Evolutionary conservation across 2,329 filamentous ascomycete genomes (phyloP).

Genomic region (Thermoascus crustaceus): DNA sequence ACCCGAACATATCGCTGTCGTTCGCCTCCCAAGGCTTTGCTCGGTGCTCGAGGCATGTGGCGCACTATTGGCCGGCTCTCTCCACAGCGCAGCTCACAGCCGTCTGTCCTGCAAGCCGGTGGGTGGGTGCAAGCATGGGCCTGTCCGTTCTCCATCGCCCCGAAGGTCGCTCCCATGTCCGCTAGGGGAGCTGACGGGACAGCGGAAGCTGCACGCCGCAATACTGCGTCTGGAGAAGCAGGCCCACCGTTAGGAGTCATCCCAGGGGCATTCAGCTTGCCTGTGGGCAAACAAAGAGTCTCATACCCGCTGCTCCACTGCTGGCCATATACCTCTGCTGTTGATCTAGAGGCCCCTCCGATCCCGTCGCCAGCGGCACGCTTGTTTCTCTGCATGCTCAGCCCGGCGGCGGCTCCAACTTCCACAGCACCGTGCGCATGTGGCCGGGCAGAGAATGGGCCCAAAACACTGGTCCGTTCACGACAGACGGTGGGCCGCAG

Average conservation of each 20-base stretch:
- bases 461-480: neutral
- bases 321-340: neutral
- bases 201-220: neutral
- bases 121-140: conserved; percentile 1
- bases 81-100: neutral
- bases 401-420: neutral
- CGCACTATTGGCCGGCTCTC: neutral
- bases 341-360: neutral
- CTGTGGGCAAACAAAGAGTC: neutral
- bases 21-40: neutral
- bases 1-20: neutral
- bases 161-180: neutral
- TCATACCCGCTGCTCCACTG: neutral
- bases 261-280: neutral
- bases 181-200: neutral
- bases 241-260: conserved; percentile 1
- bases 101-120: neutral
- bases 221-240: neutral
- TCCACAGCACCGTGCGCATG: conserved; percentile 1
- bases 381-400: neutral
- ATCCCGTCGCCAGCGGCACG: neutral
- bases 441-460: neutral
- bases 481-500: neutral
- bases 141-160: too few relatives aligned
- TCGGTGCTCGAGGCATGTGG: neutral